Base-by-base conservation (phyloP, 768 basidiomycete genomes). In the Lepiota brunneoincarnata region DNA sequence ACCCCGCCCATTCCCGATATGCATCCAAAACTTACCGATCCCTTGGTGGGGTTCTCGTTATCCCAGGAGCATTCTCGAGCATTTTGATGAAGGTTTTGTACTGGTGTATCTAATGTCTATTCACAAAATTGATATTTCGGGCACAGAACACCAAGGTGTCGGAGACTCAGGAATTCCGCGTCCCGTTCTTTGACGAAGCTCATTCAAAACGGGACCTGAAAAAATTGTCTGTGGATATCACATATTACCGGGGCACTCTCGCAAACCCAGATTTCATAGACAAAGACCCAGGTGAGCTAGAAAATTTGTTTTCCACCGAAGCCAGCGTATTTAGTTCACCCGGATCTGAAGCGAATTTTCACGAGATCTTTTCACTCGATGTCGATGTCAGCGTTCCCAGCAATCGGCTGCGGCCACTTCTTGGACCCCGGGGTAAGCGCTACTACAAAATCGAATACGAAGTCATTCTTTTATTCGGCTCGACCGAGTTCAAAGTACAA, bases 401-500 rank as follows among this genome's bases (percentile, higher is more conserved):
- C 24, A 26, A 52, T 21, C 35, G 46, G 18, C 53, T 57, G 5
- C 34, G 42, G 23, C 7, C 54, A 5, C 54, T 34, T 21, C 11
- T 5, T 43, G 56, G 55, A 14, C 21, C 49, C 6, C 2, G 39
- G 15, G 49, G 45, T 9, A 45, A 23, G 6, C 23, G 50, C 15
- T 69, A 65, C 53, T 70, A 66, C 42, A 21, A 43, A 31, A 4
- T 65, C 23, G 55, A 64, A 9, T 79, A 71, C 49, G 69, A 72
- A 11, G 63, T 80, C 21, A 66, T 77, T 34, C 56, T 80, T 47
- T 68, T 66, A 47, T 74, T 77, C 37, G 79, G 79, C 0, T 42
- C 71, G 37, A 76, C 78, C 0, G 78, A 80, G 45, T 44, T 79
- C n/a, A 71, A 76, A 50, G 77, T 77, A 0, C 73, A 76, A 38